Base-by-base conservation (phyloP, 2,329 filamentous ascomycete genomes). In the Hypoxylon sp. region DNA sequence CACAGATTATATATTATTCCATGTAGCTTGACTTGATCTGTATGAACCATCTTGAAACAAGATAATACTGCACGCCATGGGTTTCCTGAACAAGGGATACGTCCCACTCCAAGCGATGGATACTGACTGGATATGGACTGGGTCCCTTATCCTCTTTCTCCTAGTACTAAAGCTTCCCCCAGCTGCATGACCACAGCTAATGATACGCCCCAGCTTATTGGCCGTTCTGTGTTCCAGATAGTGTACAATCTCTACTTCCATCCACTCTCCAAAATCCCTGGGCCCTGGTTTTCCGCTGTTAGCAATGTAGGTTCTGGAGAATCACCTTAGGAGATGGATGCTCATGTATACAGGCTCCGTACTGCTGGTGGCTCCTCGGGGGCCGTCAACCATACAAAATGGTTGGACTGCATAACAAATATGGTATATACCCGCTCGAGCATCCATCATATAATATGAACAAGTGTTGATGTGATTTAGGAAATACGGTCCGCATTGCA, bases 241-340 rank as follows among this genome's bases (percentile, higher is more conserved):
- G 34, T 59, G 13, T 57, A 61, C 15, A 57, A 57, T 21, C 45
- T 59, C 12, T 50, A 40, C 8, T 60, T 55, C 19, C 60, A 62
- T 34, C 58, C 55, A 5, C 26, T 61, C 8, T 41, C 55, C 15
- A 47, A 51, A 29, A 36, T 59, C n/a, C 58, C 55, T 2, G 60
- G 58, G 3, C 58, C 60, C 3, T 35, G 42, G 38, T 13, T 50
- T 7, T 55, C 60, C 9, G 57, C 60, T 16, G 27, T 56, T 12
- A 60, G 54, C 29, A 52, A 60, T 34, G 57, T 61, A 13, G 19
- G 59, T 45, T 23, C 31, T 12, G n/a, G 4, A 20, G 16, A 16
- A 3, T 23, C 13, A 1, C 13, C 1, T 21, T 9, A 2, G 13
- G 25, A n/a, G 15, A 7, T 21, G 15, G 7, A 13, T 26, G 27